Conservation (phyloP, 177 flowering plant genomes). For the Vitis hybrid region DNA sequence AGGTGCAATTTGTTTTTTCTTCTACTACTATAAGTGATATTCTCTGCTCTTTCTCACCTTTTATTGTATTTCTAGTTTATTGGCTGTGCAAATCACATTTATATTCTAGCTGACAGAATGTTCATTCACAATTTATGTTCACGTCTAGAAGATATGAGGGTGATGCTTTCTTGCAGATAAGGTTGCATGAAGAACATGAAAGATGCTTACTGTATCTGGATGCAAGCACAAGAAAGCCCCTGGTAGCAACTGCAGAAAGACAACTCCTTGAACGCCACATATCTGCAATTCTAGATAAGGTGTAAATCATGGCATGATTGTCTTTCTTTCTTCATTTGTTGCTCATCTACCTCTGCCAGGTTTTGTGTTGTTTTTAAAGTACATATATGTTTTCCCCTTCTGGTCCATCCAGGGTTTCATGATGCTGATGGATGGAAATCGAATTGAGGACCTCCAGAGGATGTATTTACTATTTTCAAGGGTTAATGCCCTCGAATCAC, state of each 20-base stretch:
- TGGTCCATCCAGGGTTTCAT: slow-evolving; percentile 68
- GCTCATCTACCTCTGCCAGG: neutral
- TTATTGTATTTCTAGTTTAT: neutral
- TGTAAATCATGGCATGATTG: slow-evolving; percentile 14
- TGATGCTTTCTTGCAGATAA: slow-evolving; percentile 47
- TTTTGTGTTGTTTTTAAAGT: slow-evolving; percentile 1
- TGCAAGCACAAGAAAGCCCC: slow-evolving; percentile 73
- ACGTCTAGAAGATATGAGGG: neutral
- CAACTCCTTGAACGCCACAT: slow-evolving; percentile 92
- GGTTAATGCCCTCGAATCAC: slow-evolving; percentile 82
- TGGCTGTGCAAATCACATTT: neutral
- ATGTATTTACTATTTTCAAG: slow-evolving; percentile 77
- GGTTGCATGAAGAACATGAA: slow-evolving; percentile 98
- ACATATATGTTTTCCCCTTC: neutral
- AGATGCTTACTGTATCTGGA: slow-evolving; percentile 87
- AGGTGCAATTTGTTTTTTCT: slow-evolving; percentile 48
- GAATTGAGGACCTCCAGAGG: slow-evolving; percentile 84
- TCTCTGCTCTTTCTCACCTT: neutral
- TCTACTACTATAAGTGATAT: neutral
- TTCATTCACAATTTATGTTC: neutral
- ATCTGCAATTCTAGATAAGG: slow-evolving; percentile 91
- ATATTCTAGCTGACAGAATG: neutral
- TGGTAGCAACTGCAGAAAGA: slow-evolving; percentile 78
- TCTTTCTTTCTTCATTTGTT: neutral
- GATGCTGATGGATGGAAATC: slow-evolving; percentile 89